Evolutionary conservation across 495 filamentous ascomycete species (phyloP), one percentile per base, ranked within the genome.

Genomic region (Penicillium maclennaniae): DNA sequence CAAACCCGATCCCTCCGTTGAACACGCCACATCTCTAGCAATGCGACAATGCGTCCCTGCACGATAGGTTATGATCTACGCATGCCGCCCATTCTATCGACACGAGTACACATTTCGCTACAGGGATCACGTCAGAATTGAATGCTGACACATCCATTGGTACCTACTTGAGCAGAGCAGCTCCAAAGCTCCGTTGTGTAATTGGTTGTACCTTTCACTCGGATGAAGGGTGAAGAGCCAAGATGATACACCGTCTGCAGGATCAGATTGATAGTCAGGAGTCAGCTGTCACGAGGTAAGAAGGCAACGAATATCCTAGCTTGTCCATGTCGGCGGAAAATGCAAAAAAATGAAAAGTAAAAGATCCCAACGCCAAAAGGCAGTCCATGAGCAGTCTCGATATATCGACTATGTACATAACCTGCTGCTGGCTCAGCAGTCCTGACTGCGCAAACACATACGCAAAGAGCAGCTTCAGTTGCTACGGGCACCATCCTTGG

Each of bases 401-500:
- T 66, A 66, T 69, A 66, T 64, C 59, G 42, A 65, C 53, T 77
- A 77, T 77, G 65, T 77, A 77, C 74, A 77, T 72, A 68, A 69
- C 55, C 60, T 51, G 65, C 68, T 68, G 60, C 59, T 63, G 59
- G 28, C 38, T 23, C 53, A 66, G 56, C 61, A 67, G 61, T 52
- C 47, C 61, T 48, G 53, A 54, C 53, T 21, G 53, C 50, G 21
- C 53, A 54, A 55, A 51, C 36, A 57, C 47, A 45, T 2, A 34
- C 31, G 31, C 31, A 43, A 58, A 49, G 45, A 38, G 16, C 41
- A 56, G 34, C 49, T 47, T 84, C 70, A 96, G 75, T 96, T 96
- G 79, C 89, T 96, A 70, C 93, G 82, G 60, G 82, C 86, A 31
- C 88, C 90, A 27, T 79, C 87, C 82, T 95, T 97, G 34, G 87